phyloP scores from a whole-genome alignment of 331 rosid species.

The Spiraea crenata region DNA sequence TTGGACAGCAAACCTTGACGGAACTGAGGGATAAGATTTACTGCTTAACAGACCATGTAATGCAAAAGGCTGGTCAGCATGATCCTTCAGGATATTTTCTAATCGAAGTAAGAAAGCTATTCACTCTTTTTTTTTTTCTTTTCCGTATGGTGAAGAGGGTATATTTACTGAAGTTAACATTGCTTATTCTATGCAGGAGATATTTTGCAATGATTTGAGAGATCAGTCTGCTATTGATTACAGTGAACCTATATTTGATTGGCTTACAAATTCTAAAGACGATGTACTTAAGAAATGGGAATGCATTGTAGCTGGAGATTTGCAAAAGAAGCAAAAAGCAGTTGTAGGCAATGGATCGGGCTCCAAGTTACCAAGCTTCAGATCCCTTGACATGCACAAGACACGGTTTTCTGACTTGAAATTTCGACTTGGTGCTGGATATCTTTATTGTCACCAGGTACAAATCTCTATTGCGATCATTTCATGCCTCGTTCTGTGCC shows the following conservation, averaged over 20 bases:
- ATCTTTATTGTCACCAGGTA: conserved; percentile 95
- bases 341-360: conserved; percentile 53
- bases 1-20: conserved; percentile 71
- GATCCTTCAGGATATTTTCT: conserved; percentile 89
- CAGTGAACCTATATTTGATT: conserved; percentile 65
- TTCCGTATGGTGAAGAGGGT: conserved; percentile 10
- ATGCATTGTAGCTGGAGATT: conserved; percentile 58
- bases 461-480: not conserved
- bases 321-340: conserved; percentile 60
- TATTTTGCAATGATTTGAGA: conserved; percentile 83
- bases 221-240: conserved; percentile 73
- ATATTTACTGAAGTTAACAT: conserved; percentile 10
- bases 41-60: conserved; percentile 71
- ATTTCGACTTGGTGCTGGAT: conserved; percentile 81
- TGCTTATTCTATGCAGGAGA: conserved; percentile 47
- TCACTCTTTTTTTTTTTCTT: conserved; percentile 7
- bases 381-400: conserved; percentile 58
- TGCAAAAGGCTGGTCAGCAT: conserved; percentile 69
- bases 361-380: conserved; percentile 54
- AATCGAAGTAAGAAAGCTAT: conserved; percentile 58
- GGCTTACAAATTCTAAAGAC: conserved; percentile 72
- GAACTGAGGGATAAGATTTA: conserved; percentile 77
- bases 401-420: conserved; percentile 60
- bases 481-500: not conserved
- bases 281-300: conserved; percentile 81